phyloP scores from a whole-genome alignment of 2,329 filamentous ascomycete genomes.

The Stachybotrys chartarum region DNA sequence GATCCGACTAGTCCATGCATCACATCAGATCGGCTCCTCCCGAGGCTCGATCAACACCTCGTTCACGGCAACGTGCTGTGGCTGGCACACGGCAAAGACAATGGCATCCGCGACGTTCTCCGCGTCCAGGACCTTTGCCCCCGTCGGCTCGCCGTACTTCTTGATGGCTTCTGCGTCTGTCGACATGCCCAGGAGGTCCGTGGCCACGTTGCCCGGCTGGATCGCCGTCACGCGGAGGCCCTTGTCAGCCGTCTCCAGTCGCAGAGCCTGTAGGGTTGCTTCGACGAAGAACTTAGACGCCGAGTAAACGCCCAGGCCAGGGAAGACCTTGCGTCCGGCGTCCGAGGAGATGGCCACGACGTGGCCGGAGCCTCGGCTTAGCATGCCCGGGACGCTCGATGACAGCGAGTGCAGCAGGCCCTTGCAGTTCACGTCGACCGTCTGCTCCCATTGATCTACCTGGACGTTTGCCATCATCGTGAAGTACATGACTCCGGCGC shows the following conservation, averaged over 20 bases:
- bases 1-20: not conserved
- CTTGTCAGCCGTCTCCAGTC: constrained; percentile 67
- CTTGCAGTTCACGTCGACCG: constrained; percentile 83
- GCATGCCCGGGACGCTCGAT: constrained; percentile 63
- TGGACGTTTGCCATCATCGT: constrained; percentile 77
- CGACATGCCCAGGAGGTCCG: constrained; percentile 66
- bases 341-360: constrained; percentile 79
- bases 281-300: constrained; percentile 83
- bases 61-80: constrained; percentile 70
- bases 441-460: constrained; percentile 71
- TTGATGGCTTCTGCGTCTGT: constrained; percentile 70
- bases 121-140: constrained; percentile 66
- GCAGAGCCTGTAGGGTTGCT: constrained; percentile 66
- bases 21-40: constrained; percentile 60
- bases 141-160: constrained; percentile 69
- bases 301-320: constrained; percentile 74
- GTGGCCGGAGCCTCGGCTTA: constrained; percentile 61
- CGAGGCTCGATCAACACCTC: constrained; percentile 73
- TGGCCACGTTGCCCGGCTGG: constrained; percentile 71
- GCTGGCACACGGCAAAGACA: constrained; percentile 67
- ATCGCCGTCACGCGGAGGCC: constrained; percentile 68
- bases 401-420: constrained; percentile 68
- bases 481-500: constrained; percentile 83
- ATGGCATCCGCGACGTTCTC: constrained; percentile 68
- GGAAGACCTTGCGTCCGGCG: constrained; percentile 75